Evolutionary conservation across 179 eudicot genomes (phyloP).

Genomic region (Amaranthus tricolor): DNA sequence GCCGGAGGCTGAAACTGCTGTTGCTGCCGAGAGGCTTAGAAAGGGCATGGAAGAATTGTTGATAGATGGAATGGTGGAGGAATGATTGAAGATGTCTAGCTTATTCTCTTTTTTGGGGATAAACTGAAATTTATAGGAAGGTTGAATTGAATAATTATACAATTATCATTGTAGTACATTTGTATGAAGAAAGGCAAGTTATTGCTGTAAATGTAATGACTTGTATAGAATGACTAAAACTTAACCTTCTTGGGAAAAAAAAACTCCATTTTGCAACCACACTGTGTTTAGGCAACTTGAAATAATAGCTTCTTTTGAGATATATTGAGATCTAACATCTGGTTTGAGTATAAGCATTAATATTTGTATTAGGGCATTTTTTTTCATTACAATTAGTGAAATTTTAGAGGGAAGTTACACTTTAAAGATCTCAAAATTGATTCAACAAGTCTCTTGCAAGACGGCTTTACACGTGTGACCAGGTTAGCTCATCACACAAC

Average conservation of each 20-base stretch:
- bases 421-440: neutral
- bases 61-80: constrained; percentile 59
- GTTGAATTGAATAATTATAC: neutral
- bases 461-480: no score
- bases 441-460: no score
- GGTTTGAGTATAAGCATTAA: no score
- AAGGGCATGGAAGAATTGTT: constrained; percentile 78
- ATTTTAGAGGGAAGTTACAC: neutral
- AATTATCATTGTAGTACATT: constrained; percentile 18
- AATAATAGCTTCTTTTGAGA: neutral
- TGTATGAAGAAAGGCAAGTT: constrained; percentile 15
- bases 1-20: constrained; percentile 47
- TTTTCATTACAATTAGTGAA: neutral
- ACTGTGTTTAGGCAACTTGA: neutral
- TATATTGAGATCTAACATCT: neutral
- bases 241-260: constrained; percentile 1
- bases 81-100: constrained; percentile 1
- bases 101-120: neutral
- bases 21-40: constrained; percentile 77
- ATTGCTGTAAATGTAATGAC: constrained; percentile 12
- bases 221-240: constrained; percentile 7
- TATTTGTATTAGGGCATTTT: neutral
- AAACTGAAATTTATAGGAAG: neutral
- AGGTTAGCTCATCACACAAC: no score
- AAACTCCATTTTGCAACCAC: no score